Conservation (phyloP, 345 rosid species). For the Syzygium grande region DNA sequence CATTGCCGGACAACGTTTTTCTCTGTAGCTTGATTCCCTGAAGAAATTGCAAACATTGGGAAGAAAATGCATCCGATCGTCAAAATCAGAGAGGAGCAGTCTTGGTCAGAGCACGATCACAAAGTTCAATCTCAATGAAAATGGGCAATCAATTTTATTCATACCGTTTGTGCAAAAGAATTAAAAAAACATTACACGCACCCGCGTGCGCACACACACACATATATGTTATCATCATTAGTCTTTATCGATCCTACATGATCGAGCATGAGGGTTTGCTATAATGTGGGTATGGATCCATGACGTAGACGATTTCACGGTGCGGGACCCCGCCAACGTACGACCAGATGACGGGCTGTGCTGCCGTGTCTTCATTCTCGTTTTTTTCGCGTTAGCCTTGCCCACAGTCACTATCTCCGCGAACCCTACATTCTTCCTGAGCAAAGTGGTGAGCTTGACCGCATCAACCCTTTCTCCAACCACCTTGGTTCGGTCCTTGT, state of each 20-base stretch:
- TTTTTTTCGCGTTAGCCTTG: background rate
- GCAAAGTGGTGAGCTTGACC: background rate
- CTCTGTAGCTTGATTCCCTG: background rate
- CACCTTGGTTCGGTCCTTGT: background rate
- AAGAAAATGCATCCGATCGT: background rate
- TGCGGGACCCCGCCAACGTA: background rate
- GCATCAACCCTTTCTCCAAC: background rate
- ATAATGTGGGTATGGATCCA: background rate
- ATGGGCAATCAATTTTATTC: background rate
- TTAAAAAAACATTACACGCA: background rate
- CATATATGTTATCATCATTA: background rate
- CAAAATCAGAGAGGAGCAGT: background rate
- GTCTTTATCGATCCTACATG: background rate
- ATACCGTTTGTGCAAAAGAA: background rate
- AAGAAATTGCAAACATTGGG: background rate
- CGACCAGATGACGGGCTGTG: background rate
- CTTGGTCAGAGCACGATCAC: background rate
- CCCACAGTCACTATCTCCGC: background rate
- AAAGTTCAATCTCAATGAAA: background rate
- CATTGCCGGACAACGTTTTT: background rate
- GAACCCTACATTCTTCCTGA: background rate
- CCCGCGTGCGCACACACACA: accelerated
- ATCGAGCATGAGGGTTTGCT: background rate
- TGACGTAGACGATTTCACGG: background rate
- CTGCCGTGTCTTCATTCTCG: background rate